Percentiles rank a stretch among this genome's conserved stretches.
phyloP scores from a whole-genome alignment of 1,139 yeast genomes.

The Saccharomyces hybrid region DNA sequence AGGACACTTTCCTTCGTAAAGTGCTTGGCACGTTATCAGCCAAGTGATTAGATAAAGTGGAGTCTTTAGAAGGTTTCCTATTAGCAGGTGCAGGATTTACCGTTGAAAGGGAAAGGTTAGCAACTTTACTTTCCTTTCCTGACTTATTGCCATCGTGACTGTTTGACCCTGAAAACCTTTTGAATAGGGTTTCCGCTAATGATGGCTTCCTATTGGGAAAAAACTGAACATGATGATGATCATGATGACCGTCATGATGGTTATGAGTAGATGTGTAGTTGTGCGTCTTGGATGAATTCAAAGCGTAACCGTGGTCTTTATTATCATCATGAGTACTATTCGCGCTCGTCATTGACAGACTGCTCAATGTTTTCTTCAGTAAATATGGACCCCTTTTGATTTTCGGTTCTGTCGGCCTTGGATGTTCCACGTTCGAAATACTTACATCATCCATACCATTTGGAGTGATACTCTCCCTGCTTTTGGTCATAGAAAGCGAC shows the following conservation, averaged over 20 bases:
- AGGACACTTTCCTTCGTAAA: conserved; percentile 3
- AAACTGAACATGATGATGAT: conserved; percentile 7
- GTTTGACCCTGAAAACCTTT: conserved; percentile 15
- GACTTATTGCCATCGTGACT: not conserved
- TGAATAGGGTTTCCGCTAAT: conserved; percentile 22
- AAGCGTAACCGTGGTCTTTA: conserved; percentile 1
- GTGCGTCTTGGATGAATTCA: not conserved
- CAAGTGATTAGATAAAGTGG: not conserved
- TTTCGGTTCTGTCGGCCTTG: conserved; percentile 3
- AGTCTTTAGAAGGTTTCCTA: conserved; percentile 1
- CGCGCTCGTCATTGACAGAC: conserved; percentile 14
- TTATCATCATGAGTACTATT: conserved; percentile 6
- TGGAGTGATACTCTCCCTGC: conserved; percentile 7
- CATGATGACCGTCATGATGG: conserved; percentile 3
- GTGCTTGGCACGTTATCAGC: conserved; percentile 3
- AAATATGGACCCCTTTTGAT: conserved; percentile 16
- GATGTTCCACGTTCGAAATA: not conserved
- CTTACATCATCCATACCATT: not conserved
- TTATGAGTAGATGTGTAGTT: conserved; percentile 2
- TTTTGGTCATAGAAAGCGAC: conserved; percentile 5
- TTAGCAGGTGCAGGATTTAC: conserved; percentile 1
- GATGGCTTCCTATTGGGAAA: conserved; percentile 17
- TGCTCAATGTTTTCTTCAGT: conserved; percentile 21
- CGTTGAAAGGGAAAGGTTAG: conserved; percentile 1
- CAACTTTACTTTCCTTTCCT: conserved; percentile 15